Percentiles rank a stretch among this genome's conserved stretches.
Evolutionary conservation across 1,139 yeast genomes (phyloP).

Genomic region (Tardiomyces blankii): DNA sequence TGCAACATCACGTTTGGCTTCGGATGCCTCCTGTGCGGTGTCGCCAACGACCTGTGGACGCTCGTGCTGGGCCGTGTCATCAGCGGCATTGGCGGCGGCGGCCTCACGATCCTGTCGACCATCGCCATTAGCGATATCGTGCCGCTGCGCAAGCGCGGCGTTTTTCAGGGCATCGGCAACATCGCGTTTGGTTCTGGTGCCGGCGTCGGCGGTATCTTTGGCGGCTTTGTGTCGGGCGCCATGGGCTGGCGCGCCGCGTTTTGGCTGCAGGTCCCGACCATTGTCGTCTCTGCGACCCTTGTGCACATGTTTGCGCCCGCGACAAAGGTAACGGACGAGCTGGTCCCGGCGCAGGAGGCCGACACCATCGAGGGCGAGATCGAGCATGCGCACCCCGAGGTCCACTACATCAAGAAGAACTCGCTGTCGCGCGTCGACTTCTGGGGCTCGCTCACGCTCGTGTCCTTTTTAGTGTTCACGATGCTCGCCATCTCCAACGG

Average conservation of each 20-base stretch:
- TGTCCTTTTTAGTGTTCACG: conserved; percentile 38
- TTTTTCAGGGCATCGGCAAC: conserved; percentile 53
- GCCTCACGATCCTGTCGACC: conserved; percentile 43
- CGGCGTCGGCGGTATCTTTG: conserved; percentile 56
- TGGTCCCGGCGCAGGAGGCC: conserved; percentile 5
- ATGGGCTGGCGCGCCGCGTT: conserved; percentile 76
- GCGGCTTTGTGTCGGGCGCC: conserved; percentile 60
- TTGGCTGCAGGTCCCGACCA: conserved; percentile 53
- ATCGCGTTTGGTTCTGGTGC: conserved; percentile 59
- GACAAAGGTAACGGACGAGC: conserved; percentile 4
- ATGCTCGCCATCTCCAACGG: conserved; percentile 63
- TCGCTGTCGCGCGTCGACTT: conserved; percentile 48
- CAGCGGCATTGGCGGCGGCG: conserved; percentile 59
- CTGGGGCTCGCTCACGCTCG: conserved; percentile 53
- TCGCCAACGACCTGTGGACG: conserved; percentile 27
- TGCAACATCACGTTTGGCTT: conserved; percentile 39
- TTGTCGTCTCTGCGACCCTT: conserved; percentile 37
- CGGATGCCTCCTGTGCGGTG: conserved; percentile 48
- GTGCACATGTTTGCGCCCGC: conserved; percentile 13
- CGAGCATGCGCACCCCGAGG: neutral
- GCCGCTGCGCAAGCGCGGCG: conserved; percentile 46
- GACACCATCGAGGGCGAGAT: conserved; percentile 1
- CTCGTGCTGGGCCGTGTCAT: conserved; percentile 53
- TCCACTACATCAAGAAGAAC: neutral
- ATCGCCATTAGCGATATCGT: conserved; percentile 48